Evolutionary conservation across 2,329 filamentous ascomycete species (phyloP), one percentile per base, ranked within the genome.

Genomic region (Juglanconis sp.): DNA sequence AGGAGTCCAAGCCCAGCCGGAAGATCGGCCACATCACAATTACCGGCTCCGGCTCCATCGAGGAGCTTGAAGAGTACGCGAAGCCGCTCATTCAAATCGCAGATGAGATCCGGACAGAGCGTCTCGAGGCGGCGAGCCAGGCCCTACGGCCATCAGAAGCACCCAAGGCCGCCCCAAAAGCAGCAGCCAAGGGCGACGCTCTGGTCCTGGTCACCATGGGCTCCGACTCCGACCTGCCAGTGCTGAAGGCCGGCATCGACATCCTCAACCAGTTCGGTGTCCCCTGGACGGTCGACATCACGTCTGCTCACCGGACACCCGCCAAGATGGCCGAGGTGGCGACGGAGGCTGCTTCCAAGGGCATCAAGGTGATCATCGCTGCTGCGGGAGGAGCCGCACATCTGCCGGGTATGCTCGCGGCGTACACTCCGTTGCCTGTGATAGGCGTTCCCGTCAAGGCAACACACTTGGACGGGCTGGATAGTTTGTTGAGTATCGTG

Each of bases 21-120:
- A 99, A 98, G 75, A 98, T 98, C 78, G 94, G 94, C 10, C 95
- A 99, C 73, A 86, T 99, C 66, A 98, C 93, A 1, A 77, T 96
- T 42, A 90, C 90, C 1, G 87, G 87, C 1, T 79, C 83, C 11
- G 86, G 84, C 0, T 86, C 93, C 70, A 77, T 83, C 42, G 81
- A 87, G 67, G 86, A 89, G n/a, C 74, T 86, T 15, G 79, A 82
- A 61, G 65, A 72, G 70, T 78, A 81, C 15, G 82, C 87, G 13
- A 84, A 89, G 42, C 85, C 89, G 55, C 81, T 97, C 30, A 85
- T 96, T 61, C 77, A 87, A 49, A 76, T 83, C 55, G 83, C 86
- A 31, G 83, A 90, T 67, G 69, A 72, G 11, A 84, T 90, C 65
- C 81, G 83, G 50, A 76, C 77, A n/a, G 81, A 83, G 60, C 77